Base-by-base conservation (phyloP, 768 basidiomycete species). In the Pleurotus giganteus region DNA sequence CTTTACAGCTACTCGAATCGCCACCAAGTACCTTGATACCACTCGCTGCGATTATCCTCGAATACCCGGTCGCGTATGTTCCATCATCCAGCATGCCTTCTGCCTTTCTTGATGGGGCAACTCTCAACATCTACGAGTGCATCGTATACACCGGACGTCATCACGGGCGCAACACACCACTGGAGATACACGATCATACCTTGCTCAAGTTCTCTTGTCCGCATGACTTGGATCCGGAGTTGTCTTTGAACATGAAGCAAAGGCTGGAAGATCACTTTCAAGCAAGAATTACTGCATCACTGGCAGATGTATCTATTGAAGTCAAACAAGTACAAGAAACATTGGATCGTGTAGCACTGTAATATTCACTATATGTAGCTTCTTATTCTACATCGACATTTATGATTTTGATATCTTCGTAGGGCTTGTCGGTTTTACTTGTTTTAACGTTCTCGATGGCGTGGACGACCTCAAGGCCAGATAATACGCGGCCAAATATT, bases 401-500 rank as follows among this genome's bases (percentile, higher is more conserved):
- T 65, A 86, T 72, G 57, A 94, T 94, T 69, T 92, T 93, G 71
- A 98, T 92, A 65, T 96, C 94, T 63, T 96, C 94, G 60, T 84
- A 92, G 12, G 94, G 92, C 67, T 93, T 94, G 65, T 95, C 94
- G 47, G 77, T 65, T 69, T 92, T 91, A 74, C 85, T 87, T 11
- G 83, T 83, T 69, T 91, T 91, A 54, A 89, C 90, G 61, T 92
- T 94, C 71, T 98, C 95, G 63, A 99, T 98, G 13, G 80, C 76
- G 62, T 96, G 93, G 3, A 97, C 81, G 24, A 96, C 88, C 68
- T 97, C 95, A 47, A 96, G 74, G 4, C 96, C 95, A 3, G 86
- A 85, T 31, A 88, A 74, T 11, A 91, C 91, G 21, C 94, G 83
- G 1, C 95, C 96, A 62, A 98, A 98, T 60, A 98, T 90, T 0